Base-by-base conservation (phyloP, 192 early-diverging fungal species). In the Backusella luteola region DNA sequence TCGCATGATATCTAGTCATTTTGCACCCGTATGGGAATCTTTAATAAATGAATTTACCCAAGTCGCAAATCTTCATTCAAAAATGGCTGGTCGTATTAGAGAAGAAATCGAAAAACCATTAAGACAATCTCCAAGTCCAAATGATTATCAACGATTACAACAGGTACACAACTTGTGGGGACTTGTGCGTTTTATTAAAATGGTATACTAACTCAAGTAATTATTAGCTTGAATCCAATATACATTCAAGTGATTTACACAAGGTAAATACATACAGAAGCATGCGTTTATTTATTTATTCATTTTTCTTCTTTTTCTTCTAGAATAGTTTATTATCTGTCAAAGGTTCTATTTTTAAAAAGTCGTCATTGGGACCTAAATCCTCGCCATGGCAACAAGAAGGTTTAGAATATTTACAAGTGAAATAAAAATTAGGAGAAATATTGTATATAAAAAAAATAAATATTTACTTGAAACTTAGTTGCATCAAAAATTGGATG, bases 41-140 rank as follows among this genome's bases (percentile, higher is more conserved):
- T 71, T 84, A 23, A 67, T 63, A 38, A 41, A 79, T 3, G 83
- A 84, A 59, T 66, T 84, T 29, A 76, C 35, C 2, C 77, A 84
- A 36, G 67, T 82, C 34, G 35, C 77, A 15, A 79, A 39, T 35
- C 71, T 77, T 29, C 83, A 85, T 73, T 44, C 74, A 35, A 32
- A 75, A 71, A 75, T 90, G 74, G 73, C 84, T 52, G 15, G 74
- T 32, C 84, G 76, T 73, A 76, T 84, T 8, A 29, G 39, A 53
- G 79, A 89, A 49, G 80, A 87, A 32, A 71, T 88, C 14, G 84
- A 81, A 70, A 38, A 23, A 41, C 83, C 80, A 11, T 34, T 84
- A 39, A 67, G 80, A 56, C 23, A 63, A 26, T 66, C 56, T 26
- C 32, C 15, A 39, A 41, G 34, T 70, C 19, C 46, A 39, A 26